Base-by-base conservation (phyloP, 495 filamentous ascomycete genomes). In the Penicillium pancosmium region DNA sequence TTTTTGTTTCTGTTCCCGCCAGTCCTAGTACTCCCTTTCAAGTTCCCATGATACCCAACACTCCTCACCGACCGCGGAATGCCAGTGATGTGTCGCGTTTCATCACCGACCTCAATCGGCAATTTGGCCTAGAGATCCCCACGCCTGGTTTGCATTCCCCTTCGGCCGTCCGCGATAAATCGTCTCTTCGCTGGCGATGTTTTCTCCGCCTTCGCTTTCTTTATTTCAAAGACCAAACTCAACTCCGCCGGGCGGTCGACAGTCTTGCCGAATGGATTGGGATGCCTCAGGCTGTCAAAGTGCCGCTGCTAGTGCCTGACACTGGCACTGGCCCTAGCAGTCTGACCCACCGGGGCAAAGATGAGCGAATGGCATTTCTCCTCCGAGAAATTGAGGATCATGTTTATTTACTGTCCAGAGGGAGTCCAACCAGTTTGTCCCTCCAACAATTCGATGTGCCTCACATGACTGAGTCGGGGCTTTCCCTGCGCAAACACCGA, bases 401-500 rank as follows among this genome's bases (percentile, higher is more conserved):
- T 44, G 41, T 44, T 9, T 44, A 44, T 44, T 10, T 44, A 19
- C 9, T 19, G 8, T 44, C 41, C 4, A 44, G 41, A 4, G 41
- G 41, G n/a, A 44, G 16, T 18, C 41, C 16, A n/a, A 19, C 4
- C 16, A 16, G 16, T 16, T 13, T n/a, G 41, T 16, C 16, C 5
- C 15, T 13, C n/a, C n/a, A 10, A 15, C 40, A 43, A 21, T 21
- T 21, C n/a, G 40, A 44, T 4, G 15, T 44, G 15, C n/a, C 11
- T 13, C 6, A n/a, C 36, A 12, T 40, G 36, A 0, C 11, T n/a
- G 36, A 23, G 23, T 23, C 23, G 23, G 23, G 0, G 23, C 23
- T 23, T 23, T 44, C 41, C 16, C 41, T 1, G 5, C 16, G 41
- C n/a, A 73, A 65, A 54, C 57, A 64, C 40, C 54, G 60, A 25